Evolutionary conservation across 2,329 filamentous ascomycete genomes (phyloP), one percentile per base, ranked within the genome.

Genomic region (Fusarium siculi): DNA sequence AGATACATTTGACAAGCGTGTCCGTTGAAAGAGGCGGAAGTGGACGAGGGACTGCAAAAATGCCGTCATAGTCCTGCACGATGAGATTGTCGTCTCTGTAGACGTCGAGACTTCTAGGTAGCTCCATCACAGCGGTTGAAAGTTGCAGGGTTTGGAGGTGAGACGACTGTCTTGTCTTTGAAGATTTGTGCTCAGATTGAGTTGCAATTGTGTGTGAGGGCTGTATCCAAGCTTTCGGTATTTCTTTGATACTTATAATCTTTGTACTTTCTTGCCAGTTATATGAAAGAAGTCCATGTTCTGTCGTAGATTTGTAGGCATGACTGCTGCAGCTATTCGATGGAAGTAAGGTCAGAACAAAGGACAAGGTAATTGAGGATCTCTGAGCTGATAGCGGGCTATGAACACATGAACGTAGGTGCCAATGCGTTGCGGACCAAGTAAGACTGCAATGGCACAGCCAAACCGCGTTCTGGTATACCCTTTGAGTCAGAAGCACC

Each of bases 391-490:
- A n/a, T 4, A 32, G n/a, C 7, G 12, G 10, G 10, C 6, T 18
- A 18, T n/a, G 14, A n/a, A 18, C 9, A 4, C 3, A 32, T 16
- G 21, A 9, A n/a, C 4, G 3, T n/a, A 32, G 21, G 4, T 3
- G 3, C 6, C n/a, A 21, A 23, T 3, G 18, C 3, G 7, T 12
- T 0, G 9, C 12, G 9, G 9, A 4, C 23, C 7, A 23, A 37
- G 36, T 12, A 37, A 16, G 7, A 2, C 23, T 25, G 1, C 9
- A 10, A 6, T 37, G 18, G 0, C 50, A 37, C 32, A 28, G 34
- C 12, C 12, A 39, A 9, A 9, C 5, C 0, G 7, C 14, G 7
- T 28, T 21, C 18, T 0, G 9, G 23, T 12, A 2, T 3, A 9
- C 7, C 14, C 23, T 21, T 21, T 21, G 14, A 11, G 14, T 16